Percentiles rank a stretch among this genome's conserved stretches.
These are phyloP conservation scores for Fusarium beomiforme DNA, from an alignment of 2,329 filamentous ascomycete genomes.

Conservation along the genomic window DNA sequence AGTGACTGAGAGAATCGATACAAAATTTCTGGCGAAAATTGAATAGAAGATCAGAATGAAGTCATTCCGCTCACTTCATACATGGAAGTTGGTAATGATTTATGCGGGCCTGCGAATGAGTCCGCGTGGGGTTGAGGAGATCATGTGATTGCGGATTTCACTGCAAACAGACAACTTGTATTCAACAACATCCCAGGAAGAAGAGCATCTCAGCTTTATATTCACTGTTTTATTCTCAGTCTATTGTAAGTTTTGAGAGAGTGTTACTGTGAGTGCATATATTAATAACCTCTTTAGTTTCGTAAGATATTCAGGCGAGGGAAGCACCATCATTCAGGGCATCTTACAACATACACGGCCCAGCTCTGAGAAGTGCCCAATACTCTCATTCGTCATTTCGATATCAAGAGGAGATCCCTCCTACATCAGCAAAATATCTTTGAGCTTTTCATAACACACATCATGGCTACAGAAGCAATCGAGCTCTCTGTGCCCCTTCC, in stretches of 20 bases:
- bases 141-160: constrained; percentile 33
- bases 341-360: background rate
- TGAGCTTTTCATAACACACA: background rate
- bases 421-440: too few relatives aligned
- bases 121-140: constrained; percentile 28
- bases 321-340: too few relatives aligned
- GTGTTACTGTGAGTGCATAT: background rate
- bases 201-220: background rate
- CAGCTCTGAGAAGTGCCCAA: background rate
- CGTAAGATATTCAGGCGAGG: constrained; percentile 1
- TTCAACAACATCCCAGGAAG: background rate
- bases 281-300: background rate
- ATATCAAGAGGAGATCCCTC: background rate
- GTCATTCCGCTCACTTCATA: constrained; percentile 12
- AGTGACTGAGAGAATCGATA: background rate
- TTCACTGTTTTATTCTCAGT: background rate
- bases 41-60: background rate
- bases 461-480: constrained; percentile 41
- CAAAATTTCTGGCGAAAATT: background rate
- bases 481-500: constrained; percentile 70
- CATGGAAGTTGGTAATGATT: constrained; percentile 13
- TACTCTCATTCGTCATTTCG: background rate
- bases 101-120: constrained; percentile 20
- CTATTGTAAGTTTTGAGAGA: background rate
- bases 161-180: background rate